These are phyloP conservation scores for Herpetospermum pedunculosum DNA, from an alignment of 306 rosid species.

Conservation along the genomic window DNA sequence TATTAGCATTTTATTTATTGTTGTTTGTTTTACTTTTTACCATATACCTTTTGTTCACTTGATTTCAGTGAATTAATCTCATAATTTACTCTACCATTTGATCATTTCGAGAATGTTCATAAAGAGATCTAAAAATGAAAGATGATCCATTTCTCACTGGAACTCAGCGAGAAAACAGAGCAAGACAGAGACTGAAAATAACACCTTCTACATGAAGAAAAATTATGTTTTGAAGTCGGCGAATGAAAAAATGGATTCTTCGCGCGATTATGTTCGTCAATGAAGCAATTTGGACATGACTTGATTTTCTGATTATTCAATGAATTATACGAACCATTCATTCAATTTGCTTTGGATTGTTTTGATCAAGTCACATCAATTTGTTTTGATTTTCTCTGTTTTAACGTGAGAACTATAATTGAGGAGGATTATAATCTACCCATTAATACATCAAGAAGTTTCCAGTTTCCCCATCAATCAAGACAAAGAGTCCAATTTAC, in stretches of 20 bases:
- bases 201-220: not conserved
- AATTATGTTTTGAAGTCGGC: not conserved
- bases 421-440: not conserved
- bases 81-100: not conserved
- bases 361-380: not conserved
- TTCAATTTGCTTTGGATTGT: not conserved
- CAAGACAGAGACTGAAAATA: not conserved
- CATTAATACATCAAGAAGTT: not conserved
- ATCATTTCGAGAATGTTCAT: not conserved
- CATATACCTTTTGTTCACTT: not conserved
- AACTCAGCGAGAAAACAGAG: not conserved
- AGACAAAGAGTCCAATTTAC: not conserved
- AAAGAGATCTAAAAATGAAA: not conserved
- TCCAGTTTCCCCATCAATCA: not conserved
- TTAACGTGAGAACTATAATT: not conserved
- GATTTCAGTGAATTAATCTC: not conserved
- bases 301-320: not conserved
- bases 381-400: not conserved
- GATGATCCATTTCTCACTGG: not conserved
- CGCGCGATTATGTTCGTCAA: not conserved
- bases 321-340: not conserved
- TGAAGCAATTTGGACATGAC: too few species aligned
- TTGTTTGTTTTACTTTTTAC: not conserved
- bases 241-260: not conserved
- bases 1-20: not conserved